Base-by-base conservation (phyloP, 1,284 basidiomycete genomes). In the Singerocomus inundabilis region DNA sequence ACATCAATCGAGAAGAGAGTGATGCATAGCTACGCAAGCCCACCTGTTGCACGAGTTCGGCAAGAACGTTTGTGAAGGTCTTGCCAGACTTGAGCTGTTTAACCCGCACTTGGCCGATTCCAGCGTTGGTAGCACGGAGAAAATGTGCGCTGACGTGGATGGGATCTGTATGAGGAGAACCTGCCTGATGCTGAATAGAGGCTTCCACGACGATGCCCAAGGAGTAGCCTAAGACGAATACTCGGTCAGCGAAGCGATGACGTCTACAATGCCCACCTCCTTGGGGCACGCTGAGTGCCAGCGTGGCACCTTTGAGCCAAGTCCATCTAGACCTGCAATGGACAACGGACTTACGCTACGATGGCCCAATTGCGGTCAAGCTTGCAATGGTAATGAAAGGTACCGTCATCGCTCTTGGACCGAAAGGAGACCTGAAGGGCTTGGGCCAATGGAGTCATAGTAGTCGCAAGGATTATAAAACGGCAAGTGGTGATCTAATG, bases 131-230 rank as follows among this genome's bases (percentile, higher is more conserved):
- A 1, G 77, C 66, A 31, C 73, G 70, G 33, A 84, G 67, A 56
- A 73, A 87, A 56, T 85, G 79, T 2, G 80, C 80, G 4, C 78
- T 80, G 44, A 82, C 63, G 59, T 85, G 78, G 30, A 85, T 67
- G 6, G 79, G 77, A 54, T 85, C 82, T 16, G 62, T 66, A 58
- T 83, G 81, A 10, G 57, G 28, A 3, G 77, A 74, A 7, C 51
- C 45, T 2, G 71, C 62, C 62, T 85, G 82, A 45, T 77, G 63
- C 49, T 74, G 68, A 9, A 79, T 72, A 47, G 75, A 79, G 15
- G 82, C 75, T 31, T 83, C 72, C 0, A 85, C 51, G 16, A 81
- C 64, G 31, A 81, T 63, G 2, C 76, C 79, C 13, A 86, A 67
- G 18, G 78, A 67, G 57, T 83, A 85, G 18, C 84, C 83, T 84